Percentiles rank a stretch among this genome's conserved stretches.
Conservation (phyloP, 1,284 basidiomycete genomes). For the Polyporus tsugae region DNA sequence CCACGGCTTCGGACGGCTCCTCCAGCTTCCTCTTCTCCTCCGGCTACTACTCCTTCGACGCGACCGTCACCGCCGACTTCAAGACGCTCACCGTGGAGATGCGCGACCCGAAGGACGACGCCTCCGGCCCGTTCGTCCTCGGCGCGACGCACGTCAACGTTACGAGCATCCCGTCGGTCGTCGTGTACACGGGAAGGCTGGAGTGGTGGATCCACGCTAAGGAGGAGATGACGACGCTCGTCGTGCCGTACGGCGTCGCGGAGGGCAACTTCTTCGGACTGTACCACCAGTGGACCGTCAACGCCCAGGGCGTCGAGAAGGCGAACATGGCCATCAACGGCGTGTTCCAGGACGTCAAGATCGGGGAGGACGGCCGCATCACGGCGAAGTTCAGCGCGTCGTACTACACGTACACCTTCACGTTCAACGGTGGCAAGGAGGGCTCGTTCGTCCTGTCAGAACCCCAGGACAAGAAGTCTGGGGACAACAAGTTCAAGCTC, state of each 20-base stretch:
- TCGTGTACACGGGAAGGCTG: conserved; percentile 16
- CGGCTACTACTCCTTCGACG: conserved; percentile 5
- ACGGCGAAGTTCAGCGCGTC: neutral
- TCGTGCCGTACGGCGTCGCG: conserved; percentile 6
- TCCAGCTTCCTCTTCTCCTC: neutral
- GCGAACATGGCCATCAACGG: neutral
- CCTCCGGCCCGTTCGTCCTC: neutral
- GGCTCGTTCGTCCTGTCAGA: neutral
- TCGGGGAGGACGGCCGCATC: neutral
- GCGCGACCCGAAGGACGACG: neutral
- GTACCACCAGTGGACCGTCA: conserved; percentile 15
- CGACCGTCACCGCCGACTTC: neutral
- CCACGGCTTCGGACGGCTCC: neutral
- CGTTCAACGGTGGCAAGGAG: neutral
- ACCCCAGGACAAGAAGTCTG: neutral
- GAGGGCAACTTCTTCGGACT: conserved; percentile 13
- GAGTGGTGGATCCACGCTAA: conserved; percentile 10
- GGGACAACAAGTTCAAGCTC: neutral
- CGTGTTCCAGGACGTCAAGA: neutral
- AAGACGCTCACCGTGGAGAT: neutral
- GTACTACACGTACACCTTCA: conserved; percentile 4
- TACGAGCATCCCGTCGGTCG: neutral
- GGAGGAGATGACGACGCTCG: conserved; percentile 20
- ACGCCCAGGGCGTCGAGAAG: conserved; percentile 2
- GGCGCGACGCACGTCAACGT: neutral